These are phyloP conservation scores for Allomyces arbusculus DNA, from an alignment of 192 early-diverging fungal genomes.

Conservation along the genomic window DNA sequence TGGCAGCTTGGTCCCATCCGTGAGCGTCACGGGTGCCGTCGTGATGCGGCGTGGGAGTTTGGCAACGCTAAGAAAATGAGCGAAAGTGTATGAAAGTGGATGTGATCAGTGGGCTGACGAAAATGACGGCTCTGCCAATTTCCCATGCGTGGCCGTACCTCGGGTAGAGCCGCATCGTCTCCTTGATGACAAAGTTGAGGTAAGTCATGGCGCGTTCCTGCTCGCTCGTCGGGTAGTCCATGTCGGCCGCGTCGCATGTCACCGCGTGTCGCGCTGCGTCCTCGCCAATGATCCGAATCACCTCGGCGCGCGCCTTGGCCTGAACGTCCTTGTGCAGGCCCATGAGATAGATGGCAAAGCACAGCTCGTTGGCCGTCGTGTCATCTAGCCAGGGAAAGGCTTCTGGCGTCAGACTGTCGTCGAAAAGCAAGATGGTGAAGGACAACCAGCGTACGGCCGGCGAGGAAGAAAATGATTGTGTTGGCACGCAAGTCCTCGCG, in stretches of 20 bases:
- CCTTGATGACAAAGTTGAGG: not conserved
- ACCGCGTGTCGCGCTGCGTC: constrained; percentile 7
- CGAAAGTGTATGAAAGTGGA: not conserved
- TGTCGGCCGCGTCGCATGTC: not conserved
- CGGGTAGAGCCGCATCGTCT: not conserved
- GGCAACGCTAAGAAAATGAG: not conserved
- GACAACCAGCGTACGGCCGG: constrained; percentile 11
- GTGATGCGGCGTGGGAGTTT: not conserved
- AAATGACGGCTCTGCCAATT: too few relatives aligned
- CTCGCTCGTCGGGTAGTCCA: not conserved
- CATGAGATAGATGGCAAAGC: constrained; percentile 23
- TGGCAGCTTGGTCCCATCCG: not conserved
- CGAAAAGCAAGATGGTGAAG: not conserved
- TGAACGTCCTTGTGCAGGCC: constrained; percentile 25
- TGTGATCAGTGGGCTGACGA: too few relatives aligned
- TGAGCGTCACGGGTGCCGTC: not conserved
- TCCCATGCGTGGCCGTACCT: too few relatives aligned
- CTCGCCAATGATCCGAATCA: constrained; percentile 28
- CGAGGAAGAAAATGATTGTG: constrained; percentile 27
- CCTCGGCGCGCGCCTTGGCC: constrained; percentile 28
- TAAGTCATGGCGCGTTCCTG: not conserved
- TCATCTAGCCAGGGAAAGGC: constrained; percentile 4
- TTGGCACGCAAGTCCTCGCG: constrained; percentile 16
- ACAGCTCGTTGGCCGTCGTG: constrained; percentile 32
- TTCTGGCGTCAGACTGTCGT: too few relatives aligned